Conservation (phyloP, 2,329 filamentous ascomycete genomes). For the Cercospora janseana region DNA sequence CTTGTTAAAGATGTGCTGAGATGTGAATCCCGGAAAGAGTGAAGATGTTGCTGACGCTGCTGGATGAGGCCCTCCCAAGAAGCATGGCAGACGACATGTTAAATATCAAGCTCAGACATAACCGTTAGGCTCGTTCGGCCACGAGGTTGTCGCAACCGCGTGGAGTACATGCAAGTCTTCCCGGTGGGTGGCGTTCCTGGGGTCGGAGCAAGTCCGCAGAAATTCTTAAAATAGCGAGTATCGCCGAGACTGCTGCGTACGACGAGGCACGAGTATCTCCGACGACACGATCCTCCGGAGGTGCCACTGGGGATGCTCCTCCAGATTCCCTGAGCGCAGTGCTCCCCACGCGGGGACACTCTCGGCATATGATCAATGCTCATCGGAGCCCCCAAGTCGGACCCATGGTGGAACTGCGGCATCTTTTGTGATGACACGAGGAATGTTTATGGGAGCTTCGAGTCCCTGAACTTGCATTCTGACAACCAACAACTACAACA, state of each 20-base stretch:
- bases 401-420: constrained; percentile 6
- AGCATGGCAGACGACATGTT: constrained; percentile 11
- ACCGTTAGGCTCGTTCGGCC: background rate
- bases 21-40: background rate
- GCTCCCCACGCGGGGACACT: constrained; percentile 7
- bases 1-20: background rate
- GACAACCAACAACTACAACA: background rate
- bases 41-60: background rate
- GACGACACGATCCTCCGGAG: no score
- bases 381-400: background rate
- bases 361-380: constrained; percentile 4
- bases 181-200: constrained; percentile 5
- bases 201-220: background rate
- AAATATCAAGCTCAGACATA: constrained; percentile 1
- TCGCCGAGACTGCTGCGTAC: constrained; percentile 3
- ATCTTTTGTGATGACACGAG: background rate
- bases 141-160: background rate
- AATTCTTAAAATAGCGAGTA: background rate
- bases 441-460: background rate
- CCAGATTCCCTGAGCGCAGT: background rate
- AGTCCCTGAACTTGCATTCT: background rate
- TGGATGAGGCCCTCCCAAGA: constrained; percentile 2
- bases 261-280: constrained; percentile 1
- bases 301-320: background rate
- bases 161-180: background rate